Base-by-base conservation (phyloP, 2,329 filamentous ascomycete species). In the Rhinocladiella mackenziei region DNA sequence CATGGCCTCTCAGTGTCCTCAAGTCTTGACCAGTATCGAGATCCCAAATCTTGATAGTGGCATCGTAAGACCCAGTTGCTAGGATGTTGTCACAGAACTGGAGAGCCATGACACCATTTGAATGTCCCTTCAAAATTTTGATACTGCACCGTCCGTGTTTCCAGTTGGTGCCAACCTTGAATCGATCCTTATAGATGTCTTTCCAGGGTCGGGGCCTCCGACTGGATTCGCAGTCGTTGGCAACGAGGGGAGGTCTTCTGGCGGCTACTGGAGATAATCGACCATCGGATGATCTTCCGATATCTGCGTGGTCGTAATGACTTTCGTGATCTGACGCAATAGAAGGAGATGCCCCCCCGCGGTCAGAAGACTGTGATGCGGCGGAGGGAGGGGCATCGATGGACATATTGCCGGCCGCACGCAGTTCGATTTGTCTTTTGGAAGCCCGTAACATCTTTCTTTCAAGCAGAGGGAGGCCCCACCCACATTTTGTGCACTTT, bases 161-260 rank as follows among this genome's bases (percentile, higher is more conserved):
- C 92, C 92, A 98, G 64, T 97, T 97, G 48, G 84, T 92, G 39
- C 92, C 91, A 35, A 98, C 89, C 63, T 91, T 92, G 74, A 91
- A 97, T 11, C 87, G 80, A 63, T 96, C 91, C 53, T 88, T 86
- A 70, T 98, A 98, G 1, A 98, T 87, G 50, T 94, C 89, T 66
- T 98, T 98, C 92, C 92, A 98, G 0, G 84, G 89, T 20, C 88
- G 68, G 50, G 48, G 56, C 28, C 23, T 49, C 11, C 45, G 39
- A 10, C 37, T 23, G 14, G 15, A 39, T 29, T 54, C 51, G 33
- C 48, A 34, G 22, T 50, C 36, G 13, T 32, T 41, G 17, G 43
- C 23, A 5, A 17, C 22, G 2, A 48, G 34, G 3, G 36, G 39
- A 8, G 46, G 42, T 17, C 42, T 40, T 30, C 48, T 42, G 26